Evolutionary conservation across 1,139 yeast genomes (phyloP).

Genomic region (Kurtzmaniella quercitrusa): DNA sequence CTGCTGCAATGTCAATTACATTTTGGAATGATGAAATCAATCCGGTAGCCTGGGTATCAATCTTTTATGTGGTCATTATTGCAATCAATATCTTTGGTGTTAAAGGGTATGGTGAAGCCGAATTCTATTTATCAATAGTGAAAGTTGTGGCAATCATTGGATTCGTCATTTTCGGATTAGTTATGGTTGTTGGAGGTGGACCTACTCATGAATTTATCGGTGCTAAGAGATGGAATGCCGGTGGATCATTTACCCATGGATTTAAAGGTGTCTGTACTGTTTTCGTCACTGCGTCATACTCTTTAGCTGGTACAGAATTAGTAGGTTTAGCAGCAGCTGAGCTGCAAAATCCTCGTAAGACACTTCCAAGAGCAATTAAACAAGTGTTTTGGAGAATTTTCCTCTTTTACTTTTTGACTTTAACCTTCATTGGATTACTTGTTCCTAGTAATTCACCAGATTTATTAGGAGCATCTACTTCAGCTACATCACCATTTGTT

Average conservation of each 20-base stretch:
- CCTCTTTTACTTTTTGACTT: slow-evolving; percentile 36
- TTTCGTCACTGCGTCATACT: slow-evolving; percentile 40
- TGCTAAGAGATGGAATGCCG: slow-evolving; percentile 54
- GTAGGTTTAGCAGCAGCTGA: slow-evolving; percentile 46
- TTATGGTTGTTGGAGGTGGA: slow-evolving; percentile 66
- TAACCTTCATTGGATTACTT: slow-evolving; percentile 34
- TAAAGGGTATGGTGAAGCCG: slow-evolving; percentile 72
- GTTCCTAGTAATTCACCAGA: slow-evolving; percentile 31
- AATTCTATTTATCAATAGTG: slow-evolving; percentile 54
- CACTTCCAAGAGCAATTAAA: slow-evolving; percentile 38
- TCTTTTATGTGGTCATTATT: slow-evolving; percentile 57
- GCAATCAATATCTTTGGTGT: slow-evolving; percentile 65
- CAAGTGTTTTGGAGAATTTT: slow-evolving; percentile 44
- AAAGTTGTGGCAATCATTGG: slow-evolving; percentile 63
- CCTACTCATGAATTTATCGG: slow-evolving; percentile 62
- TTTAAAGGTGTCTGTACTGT: slow-evolving; percentile 41
- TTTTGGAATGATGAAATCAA: slow-evolving; percentile 59
- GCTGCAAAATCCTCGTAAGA: slow-evolving; percentile 29
- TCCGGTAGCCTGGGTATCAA: slow-evolving; percentile 61
- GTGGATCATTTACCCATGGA: slow-evolving; percentile 49
- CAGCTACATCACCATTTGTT: slow-evolving; percentile 51
- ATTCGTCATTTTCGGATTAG: slow-evolving; percentile 59
- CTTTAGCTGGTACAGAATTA: slow-evolving; percentile 44
- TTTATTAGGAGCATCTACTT: slow-evolving; percentile 26
- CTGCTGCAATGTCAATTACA: slow-evolving; percentile 67